Evolutionary conservation across 1,139 yeast genomes (phyloP).

Genomic region (Kazachstania sp.): DNA sequence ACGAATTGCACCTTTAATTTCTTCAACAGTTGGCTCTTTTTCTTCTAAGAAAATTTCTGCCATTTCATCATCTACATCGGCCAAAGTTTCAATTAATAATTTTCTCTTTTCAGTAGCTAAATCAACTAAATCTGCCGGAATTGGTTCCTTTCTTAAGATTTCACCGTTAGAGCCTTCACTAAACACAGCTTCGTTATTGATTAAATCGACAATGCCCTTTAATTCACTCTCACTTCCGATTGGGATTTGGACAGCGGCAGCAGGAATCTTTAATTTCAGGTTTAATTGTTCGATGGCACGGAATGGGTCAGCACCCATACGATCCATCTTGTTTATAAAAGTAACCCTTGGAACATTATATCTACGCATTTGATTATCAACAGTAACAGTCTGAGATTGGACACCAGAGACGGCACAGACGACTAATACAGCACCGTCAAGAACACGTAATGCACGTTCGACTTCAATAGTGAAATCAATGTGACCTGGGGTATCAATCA

Average conservation of each 20-base stretch:
- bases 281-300: conserved; percentile 87
- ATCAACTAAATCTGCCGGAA: conserved; percentile 69
- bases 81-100: conserved; percentile 79
- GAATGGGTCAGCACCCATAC: conserved; percentile 98
- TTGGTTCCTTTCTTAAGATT: conserved; percentile 46
- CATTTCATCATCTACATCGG: conserved; percentile 95
- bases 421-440: conserved; percentile 96
- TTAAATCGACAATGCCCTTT: conserved; percentile 84
- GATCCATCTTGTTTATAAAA: conserved; percentile 95
- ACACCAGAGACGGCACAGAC: conserved; percentile 98
- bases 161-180: conserved; percentile 95
- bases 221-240: conserved; percentile 85
- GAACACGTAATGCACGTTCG: conserved; percentile 90
- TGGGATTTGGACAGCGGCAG: conserved; percentile 97
- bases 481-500: conserved; percentile 97
- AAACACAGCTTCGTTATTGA: conserved; percentile 76
- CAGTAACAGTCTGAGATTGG: conserved; percentile 96
- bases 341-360: conserved; percentile 95
- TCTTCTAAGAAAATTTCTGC: conserved; percentile 91
- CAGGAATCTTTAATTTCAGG: conserved; percentile 77
- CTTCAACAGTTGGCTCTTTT: conserved; percentile 72
- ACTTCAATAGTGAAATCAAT: conserved; percentile 98
- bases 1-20: conserved; percentile 82
- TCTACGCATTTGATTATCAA: conserved; percentile 97
- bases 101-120: conserved; percentile 80